Base-by-base conservation (phyloP, 129 eudicot genomes). In the Flaveria robusta region DNA sequence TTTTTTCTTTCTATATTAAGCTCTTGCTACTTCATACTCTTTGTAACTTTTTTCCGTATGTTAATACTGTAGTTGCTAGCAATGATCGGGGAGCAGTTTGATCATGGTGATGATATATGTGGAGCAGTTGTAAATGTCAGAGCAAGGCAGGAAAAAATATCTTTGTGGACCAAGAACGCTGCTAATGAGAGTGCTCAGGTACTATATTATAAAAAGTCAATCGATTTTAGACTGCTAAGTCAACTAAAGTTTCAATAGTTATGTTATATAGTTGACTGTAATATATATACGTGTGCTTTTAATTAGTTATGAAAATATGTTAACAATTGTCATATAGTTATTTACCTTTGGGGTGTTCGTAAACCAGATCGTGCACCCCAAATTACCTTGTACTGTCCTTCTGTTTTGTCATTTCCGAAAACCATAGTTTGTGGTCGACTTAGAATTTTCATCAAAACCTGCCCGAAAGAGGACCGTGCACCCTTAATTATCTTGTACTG, bases 101-200 rank as follows among this genome's bases (percentile, higher is more conserved):
- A 89, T 74, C 85, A 91, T 79, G 98, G 97, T 62, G 98, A 94
- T 83, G 98, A 94, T 70, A 87, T 94, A 29, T 94, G 98, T 89
- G 97, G 98, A 78, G 98, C 92, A 15, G 97, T 94, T 74, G 93
- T 91, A n/a, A 94, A 87, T 79, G 92, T 94, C 23, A 81, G 98
- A 68, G 7, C 39, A 54, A 88, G 72, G 84, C 85, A 71, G 51
- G 98, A 93, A 0, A 91, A 91, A 79, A 83, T 94, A 63, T 58
- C 97, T 34, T 0, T 94, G 11, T 94, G 98, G 98, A 94, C 98
- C 78, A 94, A 85, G 86, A 88, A 91, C 84, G 98, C 98, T 84
- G 91, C 98, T n/a, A 89, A 88, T 81, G 97, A 94, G 86, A 71
- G 82, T 63, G 92, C 97, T 84, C 98, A 94, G 98, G 98, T 94